Conservation (phyloP, 2,329 filamentous ascomycete genomes). For the Hirsutella rhossiliensis region DNA sequence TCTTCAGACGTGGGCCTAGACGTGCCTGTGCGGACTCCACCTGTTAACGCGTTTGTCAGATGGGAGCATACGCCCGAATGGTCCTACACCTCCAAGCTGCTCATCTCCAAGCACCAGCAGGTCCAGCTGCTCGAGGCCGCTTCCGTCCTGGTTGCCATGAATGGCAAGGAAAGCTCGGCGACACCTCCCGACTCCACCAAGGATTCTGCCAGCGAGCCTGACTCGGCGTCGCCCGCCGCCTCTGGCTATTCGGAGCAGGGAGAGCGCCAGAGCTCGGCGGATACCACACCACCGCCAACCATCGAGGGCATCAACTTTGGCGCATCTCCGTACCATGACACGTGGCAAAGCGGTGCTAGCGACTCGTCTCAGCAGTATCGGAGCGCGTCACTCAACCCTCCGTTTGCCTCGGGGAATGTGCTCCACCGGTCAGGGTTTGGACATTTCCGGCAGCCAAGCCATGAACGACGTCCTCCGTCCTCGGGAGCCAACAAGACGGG, state of each 20-base stretch:
- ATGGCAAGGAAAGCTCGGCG: slow-evolving; percentile 38
- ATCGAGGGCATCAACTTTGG: slow-evolving; percentile 48
- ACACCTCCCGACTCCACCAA: slow-evolving; percentile 55
- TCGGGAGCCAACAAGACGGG: slow-evolving; percentile 65
- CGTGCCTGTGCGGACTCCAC: background rate
- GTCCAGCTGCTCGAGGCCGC: slow-evolving; percentile 94
- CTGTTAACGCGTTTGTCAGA: slow-evolving; percentile 37
- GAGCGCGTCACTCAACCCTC: slow-evolving; percentile 29
- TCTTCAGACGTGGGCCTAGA: slow-evolving; percentile 5
- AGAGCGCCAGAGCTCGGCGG: slow-evolving; percentile 70
- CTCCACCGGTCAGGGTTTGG: slow-evolving; percentile 31
- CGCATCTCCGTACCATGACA: slow-evolving; percentile 38
- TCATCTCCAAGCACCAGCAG: slow-evolving; percentile 99
- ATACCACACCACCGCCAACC: slow-evolving; percentile 84
- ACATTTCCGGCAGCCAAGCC: slow-evolving; percentile 62
- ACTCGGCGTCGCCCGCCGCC: slow-evolving; percentile 69
- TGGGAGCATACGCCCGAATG: slow-evolving; percentile 99
- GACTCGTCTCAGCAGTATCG: slow-evolving; percentile 64
- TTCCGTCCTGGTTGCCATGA: slow-evolving; percentile 93
- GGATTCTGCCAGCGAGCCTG: slow-evolving; percentile 65
- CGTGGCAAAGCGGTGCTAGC: slow-evolving; percentile 46
- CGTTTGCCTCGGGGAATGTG: slow-evolving; percentile 32
- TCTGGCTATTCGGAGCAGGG: slow-evolving; percentile 71
- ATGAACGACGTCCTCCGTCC: slow-evolving; percentile 65
- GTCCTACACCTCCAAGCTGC: slow-evolving; percentile 90